These are phyloP conservation scores for Mimosa pudica DNA, from an alignment of 306 rosid genomes.

Conservation along the genomic window DNA sequence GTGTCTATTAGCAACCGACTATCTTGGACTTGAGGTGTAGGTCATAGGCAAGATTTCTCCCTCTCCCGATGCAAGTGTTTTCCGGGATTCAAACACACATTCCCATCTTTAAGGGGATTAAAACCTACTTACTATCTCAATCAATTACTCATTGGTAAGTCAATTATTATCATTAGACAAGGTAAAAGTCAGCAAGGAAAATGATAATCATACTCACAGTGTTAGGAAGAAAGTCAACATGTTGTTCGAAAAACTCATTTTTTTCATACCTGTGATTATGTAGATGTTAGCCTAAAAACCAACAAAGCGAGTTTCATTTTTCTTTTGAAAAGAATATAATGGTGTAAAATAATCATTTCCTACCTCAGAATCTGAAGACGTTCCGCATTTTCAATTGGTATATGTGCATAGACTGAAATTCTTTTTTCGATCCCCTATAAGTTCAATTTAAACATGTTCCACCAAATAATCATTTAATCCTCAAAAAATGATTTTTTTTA, in stretches of 20 bases:
- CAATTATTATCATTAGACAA: constrained; percentile 19
- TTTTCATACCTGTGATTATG: constrained; percentile 93
- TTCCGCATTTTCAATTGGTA: constrained; percentile 90
- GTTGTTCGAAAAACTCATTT: constrained; percentile 72
- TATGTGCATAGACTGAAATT: constrained; percentile 83
- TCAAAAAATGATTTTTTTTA: too few species aligned
- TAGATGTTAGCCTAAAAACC: constrained; percentile 64
- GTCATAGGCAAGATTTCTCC: too few species aligned
- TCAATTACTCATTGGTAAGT: too few species aligned
- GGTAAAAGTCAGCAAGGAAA: constrained; percentile 22
- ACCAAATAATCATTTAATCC: constrained; percentile 22
- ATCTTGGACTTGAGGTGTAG: too few species aligned
- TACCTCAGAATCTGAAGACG: constrained; percentile 87
- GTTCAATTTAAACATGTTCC: constrained; percentile 35
- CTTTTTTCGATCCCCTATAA: constrained; percentile 91
- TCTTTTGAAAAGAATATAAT: not conserved
- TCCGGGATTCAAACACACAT: too few species aligned
- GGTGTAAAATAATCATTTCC: constrained; percentile 37
- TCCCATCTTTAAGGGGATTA: too few species aligned
- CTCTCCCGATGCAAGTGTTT: too few species aligned
- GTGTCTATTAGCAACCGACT: too few species aligned
- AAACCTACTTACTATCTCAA: too few species aligned
- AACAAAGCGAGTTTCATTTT: not conserved
- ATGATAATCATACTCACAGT: constrained; percentile 56
- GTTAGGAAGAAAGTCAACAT: constrained; percentile 88